Evolutionary conservation across 768 basidiomycete species (phyloP).

Genomic region (Cystofilobasidium macerans): DNA sequence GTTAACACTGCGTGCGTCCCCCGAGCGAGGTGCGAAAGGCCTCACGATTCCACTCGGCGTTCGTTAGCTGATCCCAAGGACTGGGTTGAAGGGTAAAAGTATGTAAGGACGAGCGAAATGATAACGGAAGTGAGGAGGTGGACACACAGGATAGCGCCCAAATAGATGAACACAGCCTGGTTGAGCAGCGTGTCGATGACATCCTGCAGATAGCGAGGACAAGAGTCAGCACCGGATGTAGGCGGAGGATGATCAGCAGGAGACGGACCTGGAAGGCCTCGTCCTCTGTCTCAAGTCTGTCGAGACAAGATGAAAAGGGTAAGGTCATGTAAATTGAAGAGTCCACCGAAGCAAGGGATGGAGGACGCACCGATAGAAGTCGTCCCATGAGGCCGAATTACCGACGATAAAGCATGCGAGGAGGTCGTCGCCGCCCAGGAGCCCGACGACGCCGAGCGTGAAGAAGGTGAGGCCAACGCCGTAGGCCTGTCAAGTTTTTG

Average conservation of each 20-base stretch:
- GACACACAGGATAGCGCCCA: conserved; percentile 40
- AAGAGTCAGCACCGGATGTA: neutral
- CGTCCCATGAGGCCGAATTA: too few species aligned
- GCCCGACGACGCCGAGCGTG: conserved; percentile 37
- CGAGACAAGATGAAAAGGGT: conserved; percentile 33
- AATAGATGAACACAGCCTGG: conserved; percentile 36
- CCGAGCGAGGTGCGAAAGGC: neutral
- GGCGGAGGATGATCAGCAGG: neutral
- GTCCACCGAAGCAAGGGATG: neutral
- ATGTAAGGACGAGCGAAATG: too few species aligned
- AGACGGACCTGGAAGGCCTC: conserved; percentile 3
- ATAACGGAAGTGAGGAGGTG: too few species aligned
- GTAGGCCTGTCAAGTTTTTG: too few species aligned
- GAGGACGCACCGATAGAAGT: too few species aligned
- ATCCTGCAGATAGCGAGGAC: neutral
- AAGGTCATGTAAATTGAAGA: neutral
- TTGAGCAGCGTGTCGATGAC: conserved; percentile 24
- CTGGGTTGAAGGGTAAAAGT: too few species aligned
- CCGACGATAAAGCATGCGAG: conserved; percentile 31
- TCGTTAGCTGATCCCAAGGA: conserved; percentile 36
- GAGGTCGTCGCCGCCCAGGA: conserved; percentile 42
- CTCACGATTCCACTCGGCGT: conserved; percentile 22
- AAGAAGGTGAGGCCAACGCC: conserved; percentile 39
- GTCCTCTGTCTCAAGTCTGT: conserved; percentile 28
- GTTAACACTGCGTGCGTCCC: neutral